Base-by-base conservation (phyloP, 2,329 filamentous ascomycete species). In the Colletotrichum sublineola region DNA sequence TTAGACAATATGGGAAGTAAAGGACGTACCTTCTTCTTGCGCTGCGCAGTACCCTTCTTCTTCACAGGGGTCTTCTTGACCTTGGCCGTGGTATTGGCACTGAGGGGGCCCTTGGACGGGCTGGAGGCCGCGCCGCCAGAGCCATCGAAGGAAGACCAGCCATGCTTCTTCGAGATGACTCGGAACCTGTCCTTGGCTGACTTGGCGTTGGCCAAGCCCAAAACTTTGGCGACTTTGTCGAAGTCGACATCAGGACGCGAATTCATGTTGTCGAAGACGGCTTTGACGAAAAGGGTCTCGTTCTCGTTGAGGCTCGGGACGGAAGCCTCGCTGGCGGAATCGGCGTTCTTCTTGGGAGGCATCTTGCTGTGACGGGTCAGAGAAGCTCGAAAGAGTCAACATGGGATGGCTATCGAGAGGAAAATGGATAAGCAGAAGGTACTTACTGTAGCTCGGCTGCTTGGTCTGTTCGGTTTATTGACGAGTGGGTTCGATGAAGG, bases 111-210 rank as follows among this genome's bases (percentile, higher is more conserved):
- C 75, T 76, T 50, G 33, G 71, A 36, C 77, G 81, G 79, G 53
- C 75, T 77, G 1, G 66, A 31, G 15, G 33, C 36, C 11, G 64
- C 36, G n/a, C 42, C 24, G 29, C 70, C 62, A 11, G 74, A 9
- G 33, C 67, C 57, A 14, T 66, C 73, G 58, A 74, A 75, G 6
- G 77, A 78, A 50, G 80, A 79, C 84, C 83, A 85, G 65, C 79
- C 79, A 69, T 84, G 83, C 29, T 81, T 81, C 69, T 81, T 77
- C 18, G 80, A 80, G 77, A 85, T 82, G 66, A 82, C 79, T 9
- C 82, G 80, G 77, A 83, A 84, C 42, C 82, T 81, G 71, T 84
- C 80, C 64, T 81, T 82, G 71, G 83, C 83, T 69, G 82, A 84
- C 61, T 82, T 83, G 63, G 78, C 81, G 61, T 84, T 84, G 2